A percentile compares a stretch with the other conserved stretches of the same genome.
phyloP scores from a whole-genome alignment of 495 filamentous ascomycete genomes.

The Xylaria venustula region DNA sequence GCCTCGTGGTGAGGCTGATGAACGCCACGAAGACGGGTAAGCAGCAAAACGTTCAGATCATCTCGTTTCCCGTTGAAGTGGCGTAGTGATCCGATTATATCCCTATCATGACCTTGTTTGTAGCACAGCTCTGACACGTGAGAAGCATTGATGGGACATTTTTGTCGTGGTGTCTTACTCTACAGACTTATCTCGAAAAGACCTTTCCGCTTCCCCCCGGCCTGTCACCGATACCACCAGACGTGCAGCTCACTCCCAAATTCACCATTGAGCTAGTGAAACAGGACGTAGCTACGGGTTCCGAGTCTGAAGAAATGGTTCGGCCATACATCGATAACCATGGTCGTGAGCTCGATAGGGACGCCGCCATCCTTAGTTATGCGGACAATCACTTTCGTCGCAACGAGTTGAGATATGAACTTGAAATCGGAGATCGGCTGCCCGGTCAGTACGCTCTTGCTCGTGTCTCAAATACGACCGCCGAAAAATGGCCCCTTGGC shows the following conservation, averaged over 20 bases:
- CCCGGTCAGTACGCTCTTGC: background rate
- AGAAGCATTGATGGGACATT: conserved; percentile 73
- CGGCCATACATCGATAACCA: conserved; percentile 3
- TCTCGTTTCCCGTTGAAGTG: background rate
- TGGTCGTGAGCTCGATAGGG: conserved; percentile 12
- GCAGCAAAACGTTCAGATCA: conserved; percentile 21
- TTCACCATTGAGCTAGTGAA: conserved; percentile 60
- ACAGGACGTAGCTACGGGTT: conserved; percentile 16
- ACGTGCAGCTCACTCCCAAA: conserved; percentile 75
- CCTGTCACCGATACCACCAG: conserved; percentile 67
- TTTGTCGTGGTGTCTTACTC: conserved; percentile 68
- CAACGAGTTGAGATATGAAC: background rate
- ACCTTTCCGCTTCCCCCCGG: conserved; percentile 67
- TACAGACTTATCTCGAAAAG: conserved; percentile 63
- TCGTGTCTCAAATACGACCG: conserved; percentile 24
- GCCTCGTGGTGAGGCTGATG: conserved; percentile 81
- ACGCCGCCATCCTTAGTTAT: conserved; percentile 26
- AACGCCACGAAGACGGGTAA: conserved; percentile 89
- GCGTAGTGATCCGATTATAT: background rate
- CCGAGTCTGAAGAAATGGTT: conserved; percentile 16
- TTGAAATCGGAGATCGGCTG: background rate
- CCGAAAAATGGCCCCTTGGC: conserved; percentile 10
- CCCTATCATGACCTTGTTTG: background rate
- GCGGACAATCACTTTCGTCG: conserved; percentile 12
- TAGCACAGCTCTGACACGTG: background rate